These are phyloP conservation scores for Cryphonectria carpinicola DNA, from an alignment of 2,329 filamentous ascomycete species.

Conservation along the genomic window DNA sequence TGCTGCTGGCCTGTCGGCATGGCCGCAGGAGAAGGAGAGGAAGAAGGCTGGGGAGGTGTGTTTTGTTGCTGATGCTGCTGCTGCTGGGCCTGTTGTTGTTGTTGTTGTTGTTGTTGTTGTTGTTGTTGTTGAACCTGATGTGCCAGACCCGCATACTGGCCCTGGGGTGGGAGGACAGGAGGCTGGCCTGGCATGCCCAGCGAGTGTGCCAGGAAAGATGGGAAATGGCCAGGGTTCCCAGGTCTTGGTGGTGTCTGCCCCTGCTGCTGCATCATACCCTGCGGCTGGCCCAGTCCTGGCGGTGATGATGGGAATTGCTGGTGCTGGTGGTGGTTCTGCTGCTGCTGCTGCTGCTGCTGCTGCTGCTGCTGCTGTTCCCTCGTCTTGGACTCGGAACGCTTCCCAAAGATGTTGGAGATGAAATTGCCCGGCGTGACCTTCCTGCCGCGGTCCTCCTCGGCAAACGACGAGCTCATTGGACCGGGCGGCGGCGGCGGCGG, in stretches of 20 bases:
- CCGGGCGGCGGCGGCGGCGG: not conserved
- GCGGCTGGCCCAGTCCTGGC: constrained; percentile 25
- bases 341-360: constrained; percentile 2
- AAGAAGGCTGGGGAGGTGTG: constrained; percentile 5
- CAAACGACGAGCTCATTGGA: constrained; percentile 4
- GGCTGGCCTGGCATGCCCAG: constrained; percentile 28
- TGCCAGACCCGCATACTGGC: constrained; percentile 25
- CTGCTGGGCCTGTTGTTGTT: constrained; percentile 10
- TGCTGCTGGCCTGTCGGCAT: not conserved
- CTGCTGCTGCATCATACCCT: constrained; percentile 24
- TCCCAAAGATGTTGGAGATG: constrained; percentile 33
- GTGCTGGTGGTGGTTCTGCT: not conserved
- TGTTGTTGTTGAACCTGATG: constrained; percentile 23
- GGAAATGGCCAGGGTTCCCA: constrained; percentile 23
- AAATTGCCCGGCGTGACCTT: constrained; percentile 32
- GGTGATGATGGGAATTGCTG: constrained; percentile 28
- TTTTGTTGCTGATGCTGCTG: constrained; percentile 21
- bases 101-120: constrained; percentile 2
- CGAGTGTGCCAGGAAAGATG: constrained; percentile 20
- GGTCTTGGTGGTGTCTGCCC: constrained; percentile 25
- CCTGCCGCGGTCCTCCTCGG: constrained; percentile 33
- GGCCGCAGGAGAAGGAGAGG: not conserved
- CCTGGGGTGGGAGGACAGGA: constrained; percentile 23
- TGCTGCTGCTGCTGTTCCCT: constrained; percentile 24
- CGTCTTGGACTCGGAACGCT: constrained; percentile 31